Evolutionary conservation across 768 basidiomycete species (phyloP), one percentile per base, ranked within the genome.

Genomic region (Amanita polypyramis): DNA sequence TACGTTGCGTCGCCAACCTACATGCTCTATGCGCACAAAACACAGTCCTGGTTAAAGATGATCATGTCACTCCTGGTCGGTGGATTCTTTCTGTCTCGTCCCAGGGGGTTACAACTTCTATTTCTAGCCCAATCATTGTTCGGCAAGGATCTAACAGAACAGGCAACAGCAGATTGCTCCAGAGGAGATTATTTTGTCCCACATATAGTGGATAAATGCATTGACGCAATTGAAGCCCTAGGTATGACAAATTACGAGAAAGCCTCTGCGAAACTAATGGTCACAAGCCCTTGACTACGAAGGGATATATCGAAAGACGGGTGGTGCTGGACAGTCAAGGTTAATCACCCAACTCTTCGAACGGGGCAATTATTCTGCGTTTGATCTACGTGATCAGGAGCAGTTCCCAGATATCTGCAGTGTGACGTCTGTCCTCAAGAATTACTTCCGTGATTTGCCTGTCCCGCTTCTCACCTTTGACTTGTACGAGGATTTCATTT

Each of bases 321-420:
- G 96, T 25, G 96, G 96, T 2, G 82, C 87, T 23, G 77, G 86
- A 2, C 94, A 94, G 58, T 86, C 90, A 30, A 95, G 95, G 68
- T 75, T 75, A 45, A 97, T 99, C 65, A 93, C 90, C 0, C 88
- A 94, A 53, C 72, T 95, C 20, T 99, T 99, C 57, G 96, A 98
- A 59, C 78, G 86, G 41, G 93, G 91, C 46, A 85, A 95, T 62
- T 95, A 96, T 62, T 61, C 72, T 12, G 70, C 89, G 0, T 98
- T 99, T 61, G 92, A 98, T 59, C 76, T 98, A 30, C 71, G 73
- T 39, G 92, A 99, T 62, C 66, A 73, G 3, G 87, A 95, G 56
- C 75, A 82, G 20, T 99, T 97, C 74, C 97, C 95, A 70, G 96
- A 99, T 63, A 91, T 99, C 51, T 92, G 88, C 62, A 92, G 91